Conservation (phyloP, 257 asterid species). For the Plantago major region DNA sequence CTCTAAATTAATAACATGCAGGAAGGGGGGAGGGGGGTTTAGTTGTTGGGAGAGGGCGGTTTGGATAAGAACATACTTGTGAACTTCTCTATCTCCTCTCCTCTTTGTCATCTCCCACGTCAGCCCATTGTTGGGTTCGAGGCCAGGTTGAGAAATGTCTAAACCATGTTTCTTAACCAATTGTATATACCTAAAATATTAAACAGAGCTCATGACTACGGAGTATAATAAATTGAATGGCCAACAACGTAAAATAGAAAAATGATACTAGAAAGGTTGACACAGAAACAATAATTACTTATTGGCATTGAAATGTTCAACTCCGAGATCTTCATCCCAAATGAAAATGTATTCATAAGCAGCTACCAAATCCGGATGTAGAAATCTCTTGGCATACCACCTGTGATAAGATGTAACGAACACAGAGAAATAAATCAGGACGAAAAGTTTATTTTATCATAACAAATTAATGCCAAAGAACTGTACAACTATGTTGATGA, state of each 20-base stretch:
- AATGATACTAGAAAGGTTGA: too few relatives aligned
- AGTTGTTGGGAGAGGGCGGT: neutral
- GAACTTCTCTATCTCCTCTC: conserved; percentile 93
- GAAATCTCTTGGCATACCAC: conserved; percentile 99
- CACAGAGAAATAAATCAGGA: conserved; percentile 11
- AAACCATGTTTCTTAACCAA: conserved; percentile 85
- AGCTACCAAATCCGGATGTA: conserved; percentile 94
- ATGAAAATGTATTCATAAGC: conserved; percentile 93
- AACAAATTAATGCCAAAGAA: too few relatives aligned
- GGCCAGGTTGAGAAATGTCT: conserved; percentile 99
- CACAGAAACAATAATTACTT: conserved; percentile 37
- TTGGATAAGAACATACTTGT: conserved; percentile 57
- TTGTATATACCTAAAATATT: conserved; percentile 64
- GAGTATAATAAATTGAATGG: neutral
- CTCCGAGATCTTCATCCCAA: conserved; percentile 99
- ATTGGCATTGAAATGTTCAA: conserved; percentile 87
- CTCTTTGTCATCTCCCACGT: conserved; percentile 99
- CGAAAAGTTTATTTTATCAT: neutral
- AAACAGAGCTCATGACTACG: neutral
- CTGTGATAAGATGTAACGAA: conserved; percentile 31
- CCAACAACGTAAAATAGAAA: too few relatives aligned
- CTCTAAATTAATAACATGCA: conserved; percentile 14
- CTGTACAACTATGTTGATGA: too few relatives aligned
- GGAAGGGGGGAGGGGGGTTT: neutral
- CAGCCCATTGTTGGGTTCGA: conserved; percentile 96